These are phyloP conservation scores for Dictyostelium discoideum DNA, from an alignment of 78 protist genomes.

Conservation along the genomic window DNA sequence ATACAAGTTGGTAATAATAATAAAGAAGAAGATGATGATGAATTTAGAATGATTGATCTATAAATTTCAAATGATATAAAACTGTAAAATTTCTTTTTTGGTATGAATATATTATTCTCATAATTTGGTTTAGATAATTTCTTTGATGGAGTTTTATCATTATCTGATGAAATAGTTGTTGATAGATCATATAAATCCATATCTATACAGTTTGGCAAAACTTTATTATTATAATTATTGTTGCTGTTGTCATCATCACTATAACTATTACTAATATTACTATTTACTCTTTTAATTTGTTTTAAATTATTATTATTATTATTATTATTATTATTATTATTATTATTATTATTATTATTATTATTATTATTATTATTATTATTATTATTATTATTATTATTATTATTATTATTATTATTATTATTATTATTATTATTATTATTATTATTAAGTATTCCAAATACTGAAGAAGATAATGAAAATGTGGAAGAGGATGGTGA, in stretches of 20 bases:
- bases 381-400: neutral
- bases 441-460: neutral
- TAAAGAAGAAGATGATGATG: neutral
- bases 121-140: neutral
- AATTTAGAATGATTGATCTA: neutral
- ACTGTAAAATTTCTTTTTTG: constrained; percentile 9
- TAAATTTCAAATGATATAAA: neutral
- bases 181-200: constrained; percentile 6
- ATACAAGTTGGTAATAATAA: neutral
- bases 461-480: neutral
- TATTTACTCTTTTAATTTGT: neutral
- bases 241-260: neutral
- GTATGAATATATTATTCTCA: neutral
- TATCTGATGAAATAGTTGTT: neutral
- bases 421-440: too few species aligned
- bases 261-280: neutral
- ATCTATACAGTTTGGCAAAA: neutral
- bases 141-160: neutral
- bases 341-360: neutral
- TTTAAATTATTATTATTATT: neutral
- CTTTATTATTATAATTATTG: neutral
- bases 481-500: neutral
- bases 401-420: neutral
- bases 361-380: neutral
- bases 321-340: too few species aligned